Percentiles rank a stretch among this genome's conserved stretches.
Evolutionary conservation across 768 basidiomycete species (phyloP).

Genomic region (Pleurotus cornucopiae): DNA sequence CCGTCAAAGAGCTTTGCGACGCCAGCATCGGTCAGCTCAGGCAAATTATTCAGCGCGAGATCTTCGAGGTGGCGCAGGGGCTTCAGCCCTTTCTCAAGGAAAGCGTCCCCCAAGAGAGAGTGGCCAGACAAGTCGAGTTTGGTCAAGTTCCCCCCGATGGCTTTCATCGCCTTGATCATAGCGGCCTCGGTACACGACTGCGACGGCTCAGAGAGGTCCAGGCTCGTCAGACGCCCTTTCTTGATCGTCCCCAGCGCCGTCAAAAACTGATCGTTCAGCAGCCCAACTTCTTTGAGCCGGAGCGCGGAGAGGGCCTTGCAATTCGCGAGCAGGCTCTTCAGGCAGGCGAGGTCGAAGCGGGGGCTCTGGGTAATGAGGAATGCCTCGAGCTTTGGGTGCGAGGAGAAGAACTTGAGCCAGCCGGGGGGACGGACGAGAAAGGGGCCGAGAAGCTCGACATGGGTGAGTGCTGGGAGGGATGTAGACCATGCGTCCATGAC

Average conservation of each 20-base stretch:
- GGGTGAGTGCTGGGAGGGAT: conserved; percentile 61
- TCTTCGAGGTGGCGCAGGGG: conserved; percentile 39
- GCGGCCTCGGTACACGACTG: conserved; percentile 48
- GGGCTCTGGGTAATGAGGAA: conserved; percentile 86
- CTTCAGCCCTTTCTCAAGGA: conserved; percentile 58
- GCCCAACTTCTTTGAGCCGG: conserved; percentile 74
- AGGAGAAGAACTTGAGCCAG: conserved; percentile 74
- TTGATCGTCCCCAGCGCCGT: conserved; percentile 44
- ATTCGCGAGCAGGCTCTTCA: conserved; percentile 54
- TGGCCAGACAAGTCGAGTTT: conserved; percentile 75
- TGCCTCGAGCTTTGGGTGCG: conserved; percentile 57
- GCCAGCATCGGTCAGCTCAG: conserved; percentile 66
- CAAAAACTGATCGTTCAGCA: conserved; percentile 64
- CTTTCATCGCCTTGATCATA: conserved; percentile 51
- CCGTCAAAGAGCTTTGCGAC: conserved; percentile 63
- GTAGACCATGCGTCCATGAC: conserved; percentile 56
- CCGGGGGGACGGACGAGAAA: conserved; percentile 72
- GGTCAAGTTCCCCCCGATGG: conserved; percentile 50
- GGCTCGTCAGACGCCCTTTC: conserved; percentile 37
- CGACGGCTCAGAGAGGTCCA: conserved; percentile 66
- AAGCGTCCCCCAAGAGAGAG: conserved; percentile 50
- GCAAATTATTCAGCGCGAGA: conserved; percentile 52
- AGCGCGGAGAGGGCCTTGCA: conserved; percentile 57
- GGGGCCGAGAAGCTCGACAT: conserved; percentile 81
- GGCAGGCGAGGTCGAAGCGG: conserved; percentile 72